Evolutionary conservation across 2,329 filamentous ascomycete genomes (phyloP).

Genomic region (Aspergillus ochraceus): DNA sequence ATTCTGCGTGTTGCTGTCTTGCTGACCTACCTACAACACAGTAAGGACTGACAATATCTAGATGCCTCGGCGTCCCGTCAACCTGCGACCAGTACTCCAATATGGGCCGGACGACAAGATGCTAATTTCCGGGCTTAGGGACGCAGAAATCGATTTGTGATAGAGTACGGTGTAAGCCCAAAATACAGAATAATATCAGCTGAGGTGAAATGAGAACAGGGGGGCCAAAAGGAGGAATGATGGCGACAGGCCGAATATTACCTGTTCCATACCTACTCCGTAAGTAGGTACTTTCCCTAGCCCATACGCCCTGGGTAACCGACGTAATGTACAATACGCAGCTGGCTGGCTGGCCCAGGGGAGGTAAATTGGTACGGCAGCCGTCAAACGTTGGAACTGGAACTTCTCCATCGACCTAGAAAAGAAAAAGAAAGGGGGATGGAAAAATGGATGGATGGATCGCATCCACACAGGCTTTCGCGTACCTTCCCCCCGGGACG

Average conservation of each 20-base stretch:
- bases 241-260: not conserved
- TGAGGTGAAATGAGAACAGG: not conserved
- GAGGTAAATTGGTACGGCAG: not conserved
- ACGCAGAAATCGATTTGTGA: not conserved
- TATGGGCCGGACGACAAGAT: not conserved
- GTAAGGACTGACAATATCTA: no score
- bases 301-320: not conserved
- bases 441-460: conserved; percentile 13
- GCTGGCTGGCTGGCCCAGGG: not conserved
- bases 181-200: not conserved
- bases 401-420: conserved; percentile 10
- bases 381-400: conserved; percentile 8
- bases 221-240: conserved; percentile 1
- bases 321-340: not conserved
- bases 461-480: conserved; percentile 18
- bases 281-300: no score
- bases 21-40: no score
- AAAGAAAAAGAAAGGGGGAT: conserved; percentile 29
- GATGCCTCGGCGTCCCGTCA: not conserved
- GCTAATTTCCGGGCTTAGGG: not conserved
- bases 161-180: not conserved
- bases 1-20: not conserved
- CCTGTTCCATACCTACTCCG: not conserved
- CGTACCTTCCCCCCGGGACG: conserved; percentile 37
- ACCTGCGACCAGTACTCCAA: not conserved